Percentiles rank a stretch among this genome's conserved stretches.
Conservation (phyloP, 306 rosid genomes). For the Gastrolobium bilobum region DNA sequence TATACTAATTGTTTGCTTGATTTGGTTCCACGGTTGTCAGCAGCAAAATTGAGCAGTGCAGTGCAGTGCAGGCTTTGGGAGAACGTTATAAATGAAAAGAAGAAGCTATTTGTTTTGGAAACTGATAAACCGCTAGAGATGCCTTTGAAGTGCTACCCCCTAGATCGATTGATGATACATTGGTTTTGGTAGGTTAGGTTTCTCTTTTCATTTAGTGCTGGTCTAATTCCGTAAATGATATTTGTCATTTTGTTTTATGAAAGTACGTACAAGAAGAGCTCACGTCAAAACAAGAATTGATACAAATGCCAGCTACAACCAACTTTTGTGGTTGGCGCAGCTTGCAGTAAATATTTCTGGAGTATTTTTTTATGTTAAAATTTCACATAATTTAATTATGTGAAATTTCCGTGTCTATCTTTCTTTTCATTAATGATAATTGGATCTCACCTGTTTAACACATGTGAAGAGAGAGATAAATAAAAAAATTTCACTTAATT, state of each 20-base stretch:
- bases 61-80: neutral
- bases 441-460: no score
- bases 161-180: neutral
- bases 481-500: no score
- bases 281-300: neutral
- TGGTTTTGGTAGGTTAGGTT: constrained; percentile 11
- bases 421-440: no score
- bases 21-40: neutral
- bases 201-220: constrained; percentile 27
- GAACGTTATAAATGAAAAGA: constrained; percentile 28
- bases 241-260: no score
- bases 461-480: no score
- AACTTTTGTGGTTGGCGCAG: no score
- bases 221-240: neutral
- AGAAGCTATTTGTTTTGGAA: constrained; percentile 3
- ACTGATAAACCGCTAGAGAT: neutral
- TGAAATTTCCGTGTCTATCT: no score
- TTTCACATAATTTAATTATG: no score
- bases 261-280: neutral
- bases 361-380: no score
- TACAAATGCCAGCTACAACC: neutral
- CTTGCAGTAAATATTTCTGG: no score
- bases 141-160: no score
- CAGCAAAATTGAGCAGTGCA: neutral
- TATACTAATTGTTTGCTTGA: neutral